Evolutionary conservation across 345 rosid genomes (phyloP), one percentile per base, ranked within the genome.

Genomic region (Hirschfeldia incana): DNA sequence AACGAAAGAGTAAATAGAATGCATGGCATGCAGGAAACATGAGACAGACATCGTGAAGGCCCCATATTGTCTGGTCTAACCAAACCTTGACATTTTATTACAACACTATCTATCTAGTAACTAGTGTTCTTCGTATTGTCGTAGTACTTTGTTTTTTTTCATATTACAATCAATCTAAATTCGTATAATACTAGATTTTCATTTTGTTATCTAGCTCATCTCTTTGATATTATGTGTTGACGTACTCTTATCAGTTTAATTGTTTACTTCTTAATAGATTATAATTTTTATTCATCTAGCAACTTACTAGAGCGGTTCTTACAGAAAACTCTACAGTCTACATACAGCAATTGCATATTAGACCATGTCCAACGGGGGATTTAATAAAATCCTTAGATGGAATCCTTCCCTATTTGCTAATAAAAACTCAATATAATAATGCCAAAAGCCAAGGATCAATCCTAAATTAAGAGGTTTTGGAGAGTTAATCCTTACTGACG

Each of bases 1-100:
- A 72, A 78, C 21, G 34, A 33, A 33, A 72, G 73, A 80, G 76
- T 80, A 80, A 64, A 80, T 63, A 65, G 55, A 74, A 65, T 80
- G 83, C 80, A 80, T 75, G 77, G 59, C 83, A 80, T 80, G 80
- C 73, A 80, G 77, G 83, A 80, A 80, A 80, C 83, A 80, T 65
- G 83, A 80, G 76, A 80, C 80, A 75, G 80, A 80, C 83, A 80
- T 69, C 72, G 73, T 76, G 80, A 76, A 76, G 83, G 76, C 66
- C 83, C 73, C 83, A 80, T 75, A 64, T 80, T 80, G 76, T 80
- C 62, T 76, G 64, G 80, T 80, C 80, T 63, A 80, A 65, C 76
- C 73, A 65, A 80, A 80, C 65, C 76, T 58, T 51, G 58, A 76
- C 83, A 80, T 70, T 55, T 80, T 76, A 65, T 70, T 70, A 65